Evolutionary conservation across 2,329 filamentous ascomycete species (phyloP), one percentile per base, ranked within the genome.

Genomic region (Stemphylium lycopersici): DNA sequence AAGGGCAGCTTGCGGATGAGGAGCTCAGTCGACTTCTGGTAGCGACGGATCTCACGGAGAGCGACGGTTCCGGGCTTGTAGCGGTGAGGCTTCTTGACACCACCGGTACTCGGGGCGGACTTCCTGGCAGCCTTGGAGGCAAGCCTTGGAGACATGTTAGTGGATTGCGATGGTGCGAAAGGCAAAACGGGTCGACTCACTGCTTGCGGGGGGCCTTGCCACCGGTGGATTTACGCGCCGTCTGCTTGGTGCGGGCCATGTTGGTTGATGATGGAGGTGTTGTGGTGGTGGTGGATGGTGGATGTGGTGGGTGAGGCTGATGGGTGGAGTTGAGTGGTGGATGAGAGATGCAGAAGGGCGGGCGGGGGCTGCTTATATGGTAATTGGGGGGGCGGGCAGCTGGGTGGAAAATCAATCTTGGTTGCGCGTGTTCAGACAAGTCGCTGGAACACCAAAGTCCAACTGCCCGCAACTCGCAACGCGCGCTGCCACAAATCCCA

Each of bases 71-170:
- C 79, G 58, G 80, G 80, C 78, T 82, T 82, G 75, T 82, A 82
- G 63, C 80, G 74, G 75, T 81, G 80, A 71, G 80, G 80, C 80
- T 82, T 81, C 79, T 82, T 82, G 77, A 81, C 80, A 80, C 80
- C 80, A 74, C 93, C 95, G 79, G 95, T 29, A 3, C 46, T 41
- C 6, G 95, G 95, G 59, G 95, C 93, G 73, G 89, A 92, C 89
- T 99, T 99, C 84, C 95, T 93, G 75, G 95, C 93, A 69, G 93
- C 95, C 90, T 97, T 97, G 85, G 93, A 96, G 73, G 93, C 93
- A 76, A 98, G 92, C 31, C 20, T 20, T 20, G 20, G 20, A 20
- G 20, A 20, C 3, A 20, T 3, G 20, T 20, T 4, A 20, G 20
- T 20, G 4, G 3, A 4, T 4, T 20, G 20, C 20, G 20, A 20